Evolutionary conservation across 2,329 filamentous ascomycete species (phyloP).

Genomic region (Harringtonia lauricola): DNA sequence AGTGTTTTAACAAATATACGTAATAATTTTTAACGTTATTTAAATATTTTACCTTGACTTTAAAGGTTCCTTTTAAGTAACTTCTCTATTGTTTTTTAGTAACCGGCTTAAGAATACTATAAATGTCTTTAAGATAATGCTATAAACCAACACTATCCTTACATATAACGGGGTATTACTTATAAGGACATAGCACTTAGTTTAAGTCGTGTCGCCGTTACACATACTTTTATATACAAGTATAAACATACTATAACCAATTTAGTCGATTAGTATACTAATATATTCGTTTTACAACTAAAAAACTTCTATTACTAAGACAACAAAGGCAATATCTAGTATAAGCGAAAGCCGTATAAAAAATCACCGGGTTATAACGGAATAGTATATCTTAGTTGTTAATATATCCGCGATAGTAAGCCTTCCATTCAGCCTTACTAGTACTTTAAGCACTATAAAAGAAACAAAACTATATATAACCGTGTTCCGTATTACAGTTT

Average conservation of each 20-base stretch:
- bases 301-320: background rate
- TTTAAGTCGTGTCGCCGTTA: background rate
- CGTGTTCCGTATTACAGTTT: background rate
- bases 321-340: background rate
- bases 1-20: too few species aligned
- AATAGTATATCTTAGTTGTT: background rate
- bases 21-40: too few species aligned
- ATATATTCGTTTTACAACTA: background rate
- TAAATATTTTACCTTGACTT: too few species aligned
- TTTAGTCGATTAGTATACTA: background rate
- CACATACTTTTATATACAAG: background rate
- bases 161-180: background rate
- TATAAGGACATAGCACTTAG: background rate
- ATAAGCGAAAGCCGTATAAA: background rate
- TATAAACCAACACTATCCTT: background rate
- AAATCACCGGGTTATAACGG: background rate
- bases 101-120: background rate
- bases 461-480: slow-evolving; percentile 3
- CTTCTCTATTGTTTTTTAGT: background rate
- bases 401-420: background rate
- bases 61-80: too few species aligned
- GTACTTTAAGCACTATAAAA: slow-evolving; percentile 1
- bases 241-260: background rate
- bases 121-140: background rate
- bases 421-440: background rate